These are phyloP conservation scores for Yarrowia deformans DNA, from an alignment of 805 yeast genomes.

Conservation along the genomic window DNA sequence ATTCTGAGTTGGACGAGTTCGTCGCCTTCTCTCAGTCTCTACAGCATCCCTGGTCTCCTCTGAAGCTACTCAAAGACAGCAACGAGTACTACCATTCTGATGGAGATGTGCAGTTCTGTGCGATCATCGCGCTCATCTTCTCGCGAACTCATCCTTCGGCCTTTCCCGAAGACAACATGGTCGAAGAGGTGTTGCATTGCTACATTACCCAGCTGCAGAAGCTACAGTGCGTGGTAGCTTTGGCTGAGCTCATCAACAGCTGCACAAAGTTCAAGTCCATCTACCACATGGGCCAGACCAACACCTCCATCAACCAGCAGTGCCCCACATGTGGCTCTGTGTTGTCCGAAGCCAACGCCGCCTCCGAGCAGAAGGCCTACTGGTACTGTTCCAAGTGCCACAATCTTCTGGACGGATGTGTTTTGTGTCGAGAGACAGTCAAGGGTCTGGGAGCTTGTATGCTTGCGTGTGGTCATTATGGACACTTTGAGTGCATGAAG, in stretches of 20 bases:
- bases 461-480: slow-evolving; percentile 83
- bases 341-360: slow-evolving; percentile 17
- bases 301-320: slow-evolving; percentile 22
- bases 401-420: slow-evolving; percentile 68
- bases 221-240: slow-evolving; percentile 28
- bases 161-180: slow-evolving; percentile 46
- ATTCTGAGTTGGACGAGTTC: slow-evolving; percentile 29
- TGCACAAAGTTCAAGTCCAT: slow-evolving; percentile 13
- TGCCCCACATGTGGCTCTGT: slow-evolving; percentile 17
- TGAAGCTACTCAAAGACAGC: slow-evolving; percentile 58
- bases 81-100: slow-evolving; percentile 63
- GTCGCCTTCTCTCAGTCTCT: slow-evolving; percentile 40
- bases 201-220: slow-evolving; percentile 29
- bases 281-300: slow-evolving; percentile 38
- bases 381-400: slow-evolving; percentile 87
- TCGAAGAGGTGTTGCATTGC: slow-evolving; percentile 49
- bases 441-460: slow-evolving; percentile 69
- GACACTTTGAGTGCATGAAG: slow-evolving; percentile 80
- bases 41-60: slow-evolving; percentile 64
- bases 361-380: slow-evolving; percentile 46
- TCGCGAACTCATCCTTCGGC: slow-evolving; percentile 53
- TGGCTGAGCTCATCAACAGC: slow-evolving; percentile 32
- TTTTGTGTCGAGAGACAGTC: slow-evolving; percentile 78
- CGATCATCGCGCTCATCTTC: slow-evolving; percentile 65
- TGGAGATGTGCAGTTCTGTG: slow-evolving; percentile 70